These are phyloP conservation scores for Coleophoma eucalyptorum DNA, from an alignment of 2,329 filamentous ascomycete genomes.

Conservation along the genomic window DNA sequence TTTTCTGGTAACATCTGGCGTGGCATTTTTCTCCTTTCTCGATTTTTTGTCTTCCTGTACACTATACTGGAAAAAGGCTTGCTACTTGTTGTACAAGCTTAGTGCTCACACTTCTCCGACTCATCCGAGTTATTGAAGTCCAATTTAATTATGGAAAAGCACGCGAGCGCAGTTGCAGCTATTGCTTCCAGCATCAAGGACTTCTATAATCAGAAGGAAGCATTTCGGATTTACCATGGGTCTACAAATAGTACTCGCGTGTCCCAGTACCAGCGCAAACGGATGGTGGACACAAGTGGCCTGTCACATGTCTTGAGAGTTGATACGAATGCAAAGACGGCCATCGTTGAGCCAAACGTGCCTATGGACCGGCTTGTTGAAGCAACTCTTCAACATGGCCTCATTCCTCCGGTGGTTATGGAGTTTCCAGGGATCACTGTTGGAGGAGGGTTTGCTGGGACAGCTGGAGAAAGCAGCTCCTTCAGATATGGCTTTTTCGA, in stretches of 20 bases:
- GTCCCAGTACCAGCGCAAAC: conserved; percentile 18
- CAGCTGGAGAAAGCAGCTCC: conserved; percentile 61
- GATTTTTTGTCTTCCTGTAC: background rate
- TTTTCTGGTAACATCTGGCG: background rate
- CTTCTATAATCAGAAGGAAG: conserved; percentile 16
- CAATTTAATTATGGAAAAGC: conserved; percentile 14
- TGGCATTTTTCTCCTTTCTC: background rate
- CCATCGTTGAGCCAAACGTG: conserved; percentile 63
- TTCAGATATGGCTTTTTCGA: conserved; percentile 66
- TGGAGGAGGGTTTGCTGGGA: conserved; percentile 63
- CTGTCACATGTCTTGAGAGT: conserved; percentile 43
- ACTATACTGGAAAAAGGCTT: background rate
- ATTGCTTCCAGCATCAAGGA: conserved; percentile 11
- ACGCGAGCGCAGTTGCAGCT: conserved; percentile 13
- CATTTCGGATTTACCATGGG: conserved; percentile 51
- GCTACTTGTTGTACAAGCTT: background rate
- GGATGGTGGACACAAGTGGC: conserved; percentile 39
- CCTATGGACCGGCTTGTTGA: conserved; percentile 61
- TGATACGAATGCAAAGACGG: conserved; percentile 34
- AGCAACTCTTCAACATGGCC: conserved; percentile 46
- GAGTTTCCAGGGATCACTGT: conserved; percentile 68
- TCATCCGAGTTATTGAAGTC: background rate
- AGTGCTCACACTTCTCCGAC: too few species aligned
- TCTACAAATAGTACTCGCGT: conserved; percentile 47
- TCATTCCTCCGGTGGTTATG: conserved; percentile 63